Conservation (phyloP, 257 asterid genomes). For the Mitragyna speciosa region DNA sequence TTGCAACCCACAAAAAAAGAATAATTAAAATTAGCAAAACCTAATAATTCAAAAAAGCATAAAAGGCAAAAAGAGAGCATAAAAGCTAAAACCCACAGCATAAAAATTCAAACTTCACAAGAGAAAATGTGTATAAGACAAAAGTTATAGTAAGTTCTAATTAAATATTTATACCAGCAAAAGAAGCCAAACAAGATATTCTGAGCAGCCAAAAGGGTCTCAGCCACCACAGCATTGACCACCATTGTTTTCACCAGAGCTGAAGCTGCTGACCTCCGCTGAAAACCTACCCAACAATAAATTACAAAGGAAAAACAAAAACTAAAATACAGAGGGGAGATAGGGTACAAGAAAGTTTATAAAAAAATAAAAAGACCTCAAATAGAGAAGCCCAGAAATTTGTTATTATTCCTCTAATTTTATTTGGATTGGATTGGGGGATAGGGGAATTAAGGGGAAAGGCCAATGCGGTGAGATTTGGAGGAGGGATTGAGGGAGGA, state of each 20-base stretch:
- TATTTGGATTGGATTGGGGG: neutral
- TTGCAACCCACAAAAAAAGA: neutral
- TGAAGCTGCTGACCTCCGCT: conserved; percentile 64
- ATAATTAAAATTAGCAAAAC: neutral
- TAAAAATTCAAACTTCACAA: conserved; percentile 16
- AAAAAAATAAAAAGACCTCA: neutral
- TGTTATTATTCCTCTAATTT: neutral
- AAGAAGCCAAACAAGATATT: conserved; percentile 56
- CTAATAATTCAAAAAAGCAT: neutral
- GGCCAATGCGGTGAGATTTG: conserved; percentile 86
- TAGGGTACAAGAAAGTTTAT: neutral
- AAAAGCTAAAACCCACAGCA: conserved; percentile 27
- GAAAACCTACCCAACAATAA: no score
- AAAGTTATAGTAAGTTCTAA: no score
- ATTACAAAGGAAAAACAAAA: conserved; percentile 4
- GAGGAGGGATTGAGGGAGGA: conserved; percentile 57
- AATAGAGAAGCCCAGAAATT: neutral
- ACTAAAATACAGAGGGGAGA: neutral
- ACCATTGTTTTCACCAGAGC: conserved; percentile 45
- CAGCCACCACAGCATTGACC: conserved; percentile 42
- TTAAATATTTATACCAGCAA: conserved; percentile 56
- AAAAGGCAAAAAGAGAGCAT: conserved; percentile 3
- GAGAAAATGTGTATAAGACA: neutral
- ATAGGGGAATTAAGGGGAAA: conserved; percentile 40
- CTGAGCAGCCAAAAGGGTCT: conserved; percentile 53